Base-by-base conservation (phyloP, 208 protist genomes). In the Herpetomonas tarakana region DNA sequence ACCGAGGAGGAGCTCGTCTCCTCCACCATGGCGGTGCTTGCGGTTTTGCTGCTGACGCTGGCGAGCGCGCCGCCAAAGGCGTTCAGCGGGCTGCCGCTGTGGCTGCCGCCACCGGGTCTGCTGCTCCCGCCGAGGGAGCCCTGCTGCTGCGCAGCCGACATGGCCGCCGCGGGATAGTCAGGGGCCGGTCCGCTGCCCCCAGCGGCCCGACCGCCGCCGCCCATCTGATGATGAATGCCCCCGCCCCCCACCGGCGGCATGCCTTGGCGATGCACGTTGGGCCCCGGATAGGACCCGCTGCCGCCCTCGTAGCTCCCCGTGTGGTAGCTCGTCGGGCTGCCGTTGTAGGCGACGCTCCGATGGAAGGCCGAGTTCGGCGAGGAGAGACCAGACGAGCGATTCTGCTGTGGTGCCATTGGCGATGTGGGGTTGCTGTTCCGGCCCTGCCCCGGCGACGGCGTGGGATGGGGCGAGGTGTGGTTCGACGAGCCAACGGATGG, bases 1-100 rank as follows among this genome's bases (percentile, higher is more conserved):
- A 57, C 68, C 0, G 80, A 87, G 12, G 58, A 65, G 27, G 69
- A 79, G 52, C 47, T 53, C 26, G 60, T 74, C 22, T 91, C 84
- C 24, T 74, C 67, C 3, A 58, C 47, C 27, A 52, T 55, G 38
- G 59, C 52, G 55, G 52, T 60, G 14, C 62, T 24, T 25, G 67
- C 60, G 30, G 55, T 72, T 1, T 28, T 52, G 21, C 44, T 47
- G 4, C 58, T 67, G 45, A 52, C 67, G 60, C 56, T 61, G 12
- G 49, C 55, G 19, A 56, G 58, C 21, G 45, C 53, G n/a, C 24
- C 24, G 19, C 46, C 53, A 2, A 28, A 18, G 6, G 44, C 4
- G 19, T 7, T 3, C 19, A n/a, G 2, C 3, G 21, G 25, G 25
- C 26, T 56, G 25, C 49, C 31, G 41, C 14, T 46, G 27, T 24